Conservation (phyloP, 805 yeast genomes). For the Sungouiozyma ichnusensis region DNA sequence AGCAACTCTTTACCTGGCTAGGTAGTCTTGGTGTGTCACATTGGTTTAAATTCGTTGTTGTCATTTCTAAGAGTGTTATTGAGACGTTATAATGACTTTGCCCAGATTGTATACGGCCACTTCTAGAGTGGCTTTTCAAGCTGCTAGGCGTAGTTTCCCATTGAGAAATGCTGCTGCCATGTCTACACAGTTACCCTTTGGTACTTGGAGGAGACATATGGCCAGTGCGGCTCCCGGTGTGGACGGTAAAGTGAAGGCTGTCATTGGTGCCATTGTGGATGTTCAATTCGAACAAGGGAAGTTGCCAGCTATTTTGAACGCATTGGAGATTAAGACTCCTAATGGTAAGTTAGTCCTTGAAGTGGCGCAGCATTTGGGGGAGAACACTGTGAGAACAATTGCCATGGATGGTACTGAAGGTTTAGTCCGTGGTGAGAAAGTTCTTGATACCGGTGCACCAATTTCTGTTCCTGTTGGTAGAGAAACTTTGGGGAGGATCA, state of each 20-base stretch:
- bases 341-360: conserved; percentile 82
- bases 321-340: conserved; percentile 77
- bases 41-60: no score
- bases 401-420: conserved; percentile 99
- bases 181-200: neutral
- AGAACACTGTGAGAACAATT: conserved; percentile 99
- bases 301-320: conserved; percentile 95
- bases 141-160: conserved; percentile 76
- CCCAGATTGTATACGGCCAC: conserved; percentile 52
- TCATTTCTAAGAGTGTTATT: no score
- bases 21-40: neutral
- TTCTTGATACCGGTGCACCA: conserved; percentile 94
- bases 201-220: conserved; percentile 2
- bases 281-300: conserved; percentile 97
- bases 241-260: conserved; percentile 88
- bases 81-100: conserved; percentile 35
- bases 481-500: conserved; percentile 97
- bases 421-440: conserved; percentile 93
- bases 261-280: conserved; percentile 98
- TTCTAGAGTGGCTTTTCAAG: conserved; percentile 80
- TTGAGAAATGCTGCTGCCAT: conserved; percentile 1
- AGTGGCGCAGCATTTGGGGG: conserved; percentile 99
- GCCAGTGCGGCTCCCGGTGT: conserved; percentile 15
- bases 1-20: neutral
- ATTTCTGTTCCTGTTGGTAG: conserved; percentile 99